phyloP scores from a whole-genome alignment of 2,329 filamentous ascomycete species.

The Fusarium udum region DNA sequence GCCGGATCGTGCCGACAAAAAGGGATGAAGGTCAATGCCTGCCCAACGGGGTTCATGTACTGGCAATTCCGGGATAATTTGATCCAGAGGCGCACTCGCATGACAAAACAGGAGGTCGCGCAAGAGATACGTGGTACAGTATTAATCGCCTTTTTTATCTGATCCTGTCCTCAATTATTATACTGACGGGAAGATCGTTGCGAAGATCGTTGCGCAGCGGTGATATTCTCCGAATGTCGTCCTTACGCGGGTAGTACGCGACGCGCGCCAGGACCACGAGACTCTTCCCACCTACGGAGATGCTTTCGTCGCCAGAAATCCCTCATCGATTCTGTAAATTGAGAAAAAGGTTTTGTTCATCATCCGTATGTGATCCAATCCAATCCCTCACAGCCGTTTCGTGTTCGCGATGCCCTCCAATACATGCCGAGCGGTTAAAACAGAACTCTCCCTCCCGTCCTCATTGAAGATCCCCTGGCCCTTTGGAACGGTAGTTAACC shows the following conservation, averaged over 20 bases:
- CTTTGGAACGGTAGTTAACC: neutral
- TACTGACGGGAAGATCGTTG: accelerated
- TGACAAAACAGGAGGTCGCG: neutral
- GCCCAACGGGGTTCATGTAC: neutral
- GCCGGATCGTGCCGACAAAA: neutral
- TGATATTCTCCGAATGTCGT: neutral
- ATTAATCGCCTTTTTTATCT: neutral
- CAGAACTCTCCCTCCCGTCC: neutral
- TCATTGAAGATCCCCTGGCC: neutral
- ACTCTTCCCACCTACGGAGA: neutral
- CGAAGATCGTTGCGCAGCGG: neutral
- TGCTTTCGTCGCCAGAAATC: neutral
- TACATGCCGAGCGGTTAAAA: neutral
- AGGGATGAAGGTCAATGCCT: neutral
- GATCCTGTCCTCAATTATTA: neutral
- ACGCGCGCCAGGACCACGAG: neutral
- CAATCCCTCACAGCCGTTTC: neutral
- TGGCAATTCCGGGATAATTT: neutral
- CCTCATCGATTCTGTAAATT: neutral
- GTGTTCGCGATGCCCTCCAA: neutral
- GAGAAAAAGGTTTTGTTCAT: neutral
- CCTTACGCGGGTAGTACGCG: neutral
- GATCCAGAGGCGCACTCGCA: neutral
- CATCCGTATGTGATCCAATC: neutral
- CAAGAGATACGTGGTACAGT: neutral